These are phyloP conservation scores for Penicillium desertorum DNA, from an alignment of 495 filamentous ascomycete genomes.

Conservation along the genomic window DNA sequence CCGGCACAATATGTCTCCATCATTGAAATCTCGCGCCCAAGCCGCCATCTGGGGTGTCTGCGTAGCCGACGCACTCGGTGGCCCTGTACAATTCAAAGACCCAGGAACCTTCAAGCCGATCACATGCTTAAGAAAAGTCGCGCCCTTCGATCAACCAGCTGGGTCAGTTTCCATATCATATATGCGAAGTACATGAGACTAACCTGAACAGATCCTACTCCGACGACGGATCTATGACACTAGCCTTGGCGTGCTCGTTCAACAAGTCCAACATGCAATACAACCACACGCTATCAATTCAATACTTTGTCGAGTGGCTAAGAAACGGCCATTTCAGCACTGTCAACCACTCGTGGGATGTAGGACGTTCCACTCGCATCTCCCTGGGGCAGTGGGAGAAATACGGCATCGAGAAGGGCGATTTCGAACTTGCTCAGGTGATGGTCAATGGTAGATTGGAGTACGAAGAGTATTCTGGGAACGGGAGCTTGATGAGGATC, in stretches of 20 bases:
- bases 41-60: slow-evolving; percentile 49
- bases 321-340: slow-evolving; percentile 40
- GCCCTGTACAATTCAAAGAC: slow-evolving; percentile 42
- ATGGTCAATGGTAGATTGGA: slow-evolving; percentile 15
- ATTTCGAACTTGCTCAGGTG: slow-evolving; percentile 13
- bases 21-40: slow-evolving; percentile 27
- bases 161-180: slow-evolving; percentile 18
- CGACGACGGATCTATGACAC: slow-evolving; percentile 50
- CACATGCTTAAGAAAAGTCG: slow-evolving; percentile 26
- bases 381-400: slow-evolving; percentile 39
- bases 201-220: slow-evolving; percentile 38
- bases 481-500: slow-evolving; percentile 51
- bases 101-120: slow-evolving; percentile 41
- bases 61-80: slow-evolving; percentile 50
- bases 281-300: slow-evolving; percentile 29
- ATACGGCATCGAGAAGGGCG: not conserved
- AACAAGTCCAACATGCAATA: slow-evolving; percentile 32
- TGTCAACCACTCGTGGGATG: slow-evolving; percentile 39
- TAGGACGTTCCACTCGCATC: slow-evolving; percentile 36
- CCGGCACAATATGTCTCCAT: slow-evolving; percentile 11
- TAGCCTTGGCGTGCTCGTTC: slow-evolving; percentile 46
- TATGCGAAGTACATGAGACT: not conserved
- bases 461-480: slow-evolving; percentile 32
- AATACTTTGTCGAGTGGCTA: slow-evolving; percentile 42
- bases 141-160: slow-evolving; percentile 24